Evolutionary conservation across 139 green algal genomes (phyloP).

Genomic region (Penium margaritaceum): DNA sequence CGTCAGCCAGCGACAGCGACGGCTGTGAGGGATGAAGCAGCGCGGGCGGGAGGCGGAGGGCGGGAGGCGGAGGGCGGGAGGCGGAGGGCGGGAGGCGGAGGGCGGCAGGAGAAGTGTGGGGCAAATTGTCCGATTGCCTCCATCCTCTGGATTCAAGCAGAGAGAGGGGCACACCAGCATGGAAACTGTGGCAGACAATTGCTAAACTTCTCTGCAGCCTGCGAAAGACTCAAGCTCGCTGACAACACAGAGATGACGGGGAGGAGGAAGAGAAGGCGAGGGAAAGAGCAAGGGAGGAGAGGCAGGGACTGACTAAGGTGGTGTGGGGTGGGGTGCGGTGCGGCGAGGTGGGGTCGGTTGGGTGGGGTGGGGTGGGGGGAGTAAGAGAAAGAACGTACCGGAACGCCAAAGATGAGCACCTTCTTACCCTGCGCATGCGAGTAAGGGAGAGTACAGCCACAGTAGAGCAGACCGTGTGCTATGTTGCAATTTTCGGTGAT

Average conservation of each 20-base stretch:
- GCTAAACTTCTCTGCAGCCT: no score
- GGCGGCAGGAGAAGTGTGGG: no score
- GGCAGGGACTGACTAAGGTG: background rate
- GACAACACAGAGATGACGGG: background rate
- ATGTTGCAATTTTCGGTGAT: background rate
- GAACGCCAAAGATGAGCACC: conserved; percentile 36
- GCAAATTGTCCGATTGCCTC: no score
- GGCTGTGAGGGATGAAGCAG: background rate
- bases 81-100: background rate
- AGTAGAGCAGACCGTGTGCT: background rate
- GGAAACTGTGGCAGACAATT: no score
- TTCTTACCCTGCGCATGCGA: conserved; percentile 21
- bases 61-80: background rate
- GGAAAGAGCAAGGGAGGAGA: background rate
- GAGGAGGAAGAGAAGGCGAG: background rate
- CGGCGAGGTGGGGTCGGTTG: background rate
- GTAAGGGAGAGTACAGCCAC: background rate
- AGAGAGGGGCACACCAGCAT: no score
- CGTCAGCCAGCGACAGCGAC: background rate
- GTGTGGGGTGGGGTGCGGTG: background rate
- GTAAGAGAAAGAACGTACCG: conserved; percentile 12
- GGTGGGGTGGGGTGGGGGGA: background rate
- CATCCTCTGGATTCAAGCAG: no score
- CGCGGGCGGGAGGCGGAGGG: background rate
- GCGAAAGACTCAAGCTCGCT: no score